Evolutionary conservation across 306 rosid genomes (phyloP).

Genomic region (Bauhinia variegata): DNA sequence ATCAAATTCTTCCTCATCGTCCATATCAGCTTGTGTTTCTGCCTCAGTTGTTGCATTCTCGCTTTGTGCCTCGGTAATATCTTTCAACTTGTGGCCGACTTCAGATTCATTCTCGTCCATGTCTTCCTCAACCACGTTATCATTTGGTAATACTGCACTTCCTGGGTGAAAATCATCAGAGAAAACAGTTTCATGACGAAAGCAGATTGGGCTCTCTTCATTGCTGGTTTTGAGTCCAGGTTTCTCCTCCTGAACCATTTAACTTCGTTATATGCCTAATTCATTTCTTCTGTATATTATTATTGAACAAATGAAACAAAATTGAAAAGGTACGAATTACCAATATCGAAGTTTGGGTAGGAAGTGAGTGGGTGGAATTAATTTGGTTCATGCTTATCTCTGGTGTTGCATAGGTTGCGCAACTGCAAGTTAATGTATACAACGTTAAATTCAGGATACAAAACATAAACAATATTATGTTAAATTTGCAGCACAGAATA

Average conservation of each 20-base stretch:
- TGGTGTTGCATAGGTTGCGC: slow-evolving; percentile 19
- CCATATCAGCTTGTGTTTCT: slow-evolving; percentile 3
- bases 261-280: too few relatives aligned
- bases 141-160: slow-evolving; percentile 39
- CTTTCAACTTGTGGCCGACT: slow-evolving; percentile 24
- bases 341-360: slow-evolving; percentile 32
- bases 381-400: slow-evolving; percentile 18
- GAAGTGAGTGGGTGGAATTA: slow-evolving; percentile 24
- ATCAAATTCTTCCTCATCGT: slow-evolving; percentile 2
- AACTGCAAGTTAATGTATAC: not conserved
- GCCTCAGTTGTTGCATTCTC: not conserved
- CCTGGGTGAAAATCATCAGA: slow-evolving; percentile 43
- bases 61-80: not conserved
- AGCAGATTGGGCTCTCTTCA: not conserved
- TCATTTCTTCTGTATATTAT: not conserved
- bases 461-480: too few relatives aligned
- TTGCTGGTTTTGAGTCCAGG: slow-evolving; percentile 10
- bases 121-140: slow-evolving; percentile 12
- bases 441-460: too few relatives aligned
- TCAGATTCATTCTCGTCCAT: slow-evolving; percentile 30
- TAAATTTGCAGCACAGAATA: too few relatives aligned
- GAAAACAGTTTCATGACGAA: slow-evolving; percentile 43
- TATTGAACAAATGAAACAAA: not conserved
- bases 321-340: slow-evolving; percentile 26
- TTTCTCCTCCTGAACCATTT: slow-evolving; percentile 43